phyloP scores from a whole-genome alignment of 1,139 yeast species.

The Magnusiomyces fungicola region DNA sequence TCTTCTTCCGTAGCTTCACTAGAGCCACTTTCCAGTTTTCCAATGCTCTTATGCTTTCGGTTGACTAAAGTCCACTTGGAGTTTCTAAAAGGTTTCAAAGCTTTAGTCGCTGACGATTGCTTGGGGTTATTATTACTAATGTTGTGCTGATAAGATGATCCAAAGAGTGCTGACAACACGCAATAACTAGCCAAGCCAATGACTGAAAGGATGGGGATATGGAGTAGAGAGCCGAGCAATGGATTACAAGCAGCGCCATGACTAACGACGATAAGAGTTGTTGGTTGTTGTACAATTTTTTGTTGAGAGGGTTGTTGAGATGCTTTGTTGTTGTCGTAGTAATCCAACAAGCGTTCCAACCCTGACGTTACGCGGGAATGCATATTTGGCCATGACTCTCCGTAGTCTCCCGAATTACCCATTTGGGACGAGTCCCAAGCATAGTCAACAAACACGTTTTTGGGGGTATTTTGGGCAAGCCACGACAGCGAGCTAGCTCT shows the following conservation, averaged over 20 bases:
- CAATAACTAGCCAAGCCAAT: constrained; percentile 29
- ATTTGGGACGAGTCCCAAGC: constrained; percentile 28
- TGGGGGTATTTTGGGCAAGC: constrained; percentile 12
- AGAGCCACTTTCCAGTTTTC: too few relatives aligned
- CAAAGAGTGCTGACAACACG: background rate
- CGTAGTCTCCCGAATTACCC: constrained; percentile 34
- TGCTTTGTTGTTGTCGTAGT: constrained; percentile 17
- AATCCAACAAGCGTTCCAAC: constrained; percentile 22
- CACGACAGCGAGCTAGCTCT: constrained; percentile 25
- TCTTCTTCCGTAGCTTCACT: too few relatives aligned
- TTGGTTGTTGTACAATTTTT: constrained; percentile 7
- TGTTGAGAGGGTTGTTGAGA: background rate
- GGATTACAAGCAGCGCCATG: constrained; percentile 39
- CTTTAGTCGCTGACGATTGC: too few relatives aligned
- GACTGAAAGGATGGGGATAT: constrained; percentile 30
- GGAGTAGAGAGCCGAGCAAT: constrained; percentile 29
- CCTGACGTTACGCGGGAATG: constrained; percentile 30
- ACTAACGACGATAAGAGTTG: constrained; percentile 32
- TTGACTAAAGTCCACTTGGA: too few relatives aligned
- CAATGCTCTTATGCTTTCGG: too few relatives aligned
- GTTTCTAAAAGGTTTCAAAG: too few relatives aligned
- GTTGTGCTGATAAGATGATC: too few relatives aligned
- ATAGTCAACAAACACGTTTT: constrained; percentile 16
- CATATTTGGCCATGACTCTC: constrained; percentile 35
- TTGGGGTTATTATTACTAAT: too few relatives aligned